These are phyloP conservation scores for Gliomastix tumulicola DNA, from an alignment of 2,329 filamentous ascomycete species.

Conservation along the genomic window DNA sequence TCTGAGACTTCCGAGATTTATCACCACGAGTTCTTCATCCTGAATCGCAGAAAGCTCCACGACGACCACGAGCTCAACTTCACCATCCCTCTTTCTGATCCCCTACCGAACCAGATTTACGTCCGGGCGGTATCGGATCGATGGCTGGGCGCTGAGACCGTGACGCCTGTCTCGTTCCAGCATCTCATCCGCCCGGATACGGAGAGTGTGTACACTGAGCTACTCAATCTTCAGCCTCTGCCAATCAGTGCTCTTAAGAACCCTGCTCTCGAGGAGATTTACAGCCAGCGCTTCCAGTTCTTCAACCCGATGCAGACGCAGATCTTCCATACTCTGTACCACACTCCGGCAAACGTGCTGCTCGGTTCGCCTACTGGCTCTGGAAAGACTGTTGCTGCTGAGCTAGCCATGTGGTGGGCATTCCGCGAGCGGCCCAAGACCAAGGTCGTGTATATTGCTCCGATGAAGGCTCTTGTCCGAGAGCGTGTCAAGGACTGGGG, in stretches of 20 bases:
- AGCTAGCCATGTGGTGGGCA: constrained; percentile 99
- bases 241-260: constrained; percentile 85
- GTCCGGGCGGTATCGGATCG: constrained; percentile 90
- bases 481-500: constrained; percentile 97
- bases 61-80: constrained; percentile 98
- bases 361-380: constrained; percentile 94
- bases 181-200: constrained; percentile 96
- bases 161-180: constrained; percentile 92
- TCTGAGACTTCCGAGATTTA: constrained; percentile 97
- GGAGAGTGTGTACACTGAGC: constrained; percentile 92
- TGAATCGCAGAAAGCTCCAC: constrained; percentile 81
- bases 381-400: constrained; percentile 93
- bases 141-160: constrained; percentile 94
- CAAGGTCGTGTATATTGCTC: constrained; percentile 97
- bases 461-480: constrained; percentile 97
- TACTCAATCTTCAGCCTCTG: constrained; percentile 85
- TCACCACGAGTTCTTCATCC: constrained; percentile 94
- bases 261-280: constrained; percentile 78
- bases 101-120: constrained; percentile 91
- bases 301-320: constrained; percentile 99
- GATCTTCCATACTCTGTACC: constrained; percentile 93
- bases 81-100: constrained; percentile 90
- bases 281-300: constrained; percentile 81
- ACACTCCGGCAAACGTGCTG: constrained; percentile 85
- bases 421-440: constrained; percentile 91